Conservation (phyloP, 371 early-diverging fungal genomes). For the Rhizomucor pusillus region DNA sequence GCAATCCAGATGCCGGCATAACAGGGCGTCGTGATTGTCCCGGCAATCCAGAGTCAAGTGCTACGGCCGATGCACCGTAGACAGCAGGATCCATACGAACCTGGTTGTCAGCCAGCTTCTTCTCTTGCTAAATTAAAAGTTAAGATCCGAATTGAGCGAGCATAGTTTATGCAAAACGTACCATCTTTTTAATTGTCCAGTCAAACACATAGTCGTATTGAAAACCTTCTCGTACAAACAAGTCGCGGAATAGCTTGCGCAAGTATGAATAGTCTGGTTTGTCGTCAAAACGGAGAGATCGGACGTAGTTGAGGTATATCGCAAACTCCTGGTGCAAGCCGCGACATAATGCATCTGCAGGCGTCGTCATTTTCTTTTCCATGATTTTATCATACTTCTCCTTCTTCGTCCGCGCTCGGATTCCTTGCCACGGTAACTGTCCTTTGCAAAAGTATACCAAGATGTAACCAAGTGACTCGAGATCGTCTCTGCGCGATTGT, state of each 20-base stretch:
- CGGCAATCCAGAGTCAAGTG: constrained; percentile 22
- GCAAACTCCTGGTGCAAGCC: constrained; percentile 96
- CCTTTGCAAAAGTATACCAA: constrained; percentile 99
- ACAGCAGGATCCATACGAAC: constrained; percentile 20
- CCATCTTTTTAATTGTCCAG: constrained; percentile 80
- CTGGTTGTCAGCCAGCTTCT: constrained; percentile 22
- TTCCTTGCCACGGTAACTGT: constrained; percentile 99
- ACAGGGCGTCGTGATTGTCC: constrained; percentile 27
- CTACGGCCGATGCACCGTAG: constrained; percentile 14
- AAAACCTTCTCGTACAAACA: constrained; percentile 94
- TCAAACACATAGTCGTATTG: constrained; percentile 98
- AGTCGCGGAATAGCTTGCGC: constrained; percentile 92
- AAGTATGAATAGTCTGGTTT: constrained; percentile 99
- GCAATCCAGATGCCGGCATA: constrained; percentile 26
- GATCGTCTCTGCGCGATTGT: constrained; percentile 99
- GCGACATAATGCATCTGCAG: constrained; percentile 94
- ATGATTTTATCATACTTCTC: constrained; percentile 99
- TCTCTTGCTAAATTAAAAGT: constrained; percentile 20
- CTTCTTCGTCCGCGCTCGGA: constrained; percentile 97
- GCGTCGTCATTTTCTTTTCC: constrained; percentile 99
- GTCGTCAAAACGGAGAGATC: constrained; percentile 97
- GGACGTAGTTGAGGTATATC: constrained; percentile 96
- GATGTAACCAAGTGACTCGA: constrained; percentile 99
- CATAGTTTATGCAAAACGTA: constrained; percentile 17
- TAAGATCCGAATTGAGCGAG: neutral